phyloP scores from a whole-genome alignment of 2,329 filamentous ascomycete genomes.

The Xylariales sp. region DNA sequence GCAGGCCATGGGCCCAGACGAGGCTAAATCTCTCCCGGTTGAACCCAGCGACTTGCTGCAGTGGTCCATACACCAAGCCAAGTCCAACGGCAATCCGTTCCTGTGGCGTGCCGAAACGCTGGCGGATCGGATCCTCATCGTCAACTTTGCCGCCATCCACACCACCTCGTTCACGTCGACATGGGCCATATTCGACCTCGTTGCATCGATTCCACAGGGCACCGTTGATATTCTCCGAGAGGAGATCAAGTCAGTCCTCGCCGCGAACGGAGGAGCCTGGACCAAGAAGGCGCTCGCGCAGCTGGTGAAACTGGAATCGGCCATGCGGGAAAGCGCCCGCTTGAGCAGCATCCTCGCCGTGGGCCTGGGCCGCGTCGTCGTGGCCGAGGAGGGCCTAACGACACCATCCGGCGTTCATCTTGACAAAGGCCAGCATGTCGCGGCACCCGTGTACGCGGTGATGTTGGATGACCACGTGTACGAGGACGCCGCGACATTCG shows the following conservation, averaged over 20 bases:
- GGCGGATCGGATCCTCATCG: constrained; percentile 47
- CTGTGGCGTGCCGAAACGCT: constrained; percentile 41
- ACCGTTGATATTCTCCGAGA: constrained; percentile 6
- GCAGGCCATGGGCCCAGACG: background rate
- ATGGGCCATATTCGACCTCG: constrained; percentile 56
- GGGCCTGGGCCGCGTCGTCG: constrained; percentile 41
- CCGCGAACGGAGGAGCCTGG: constrained; percentile 46
- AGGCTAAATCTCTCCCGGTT: too few species aligned
- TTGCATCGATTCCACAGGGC: constrained; percentile 18
- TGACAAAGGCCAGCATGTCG: constrained; percentile 45
- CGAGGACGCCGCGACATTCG: constrained; percentile 36
- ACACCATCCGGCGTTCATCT: constrained; percentile 51
- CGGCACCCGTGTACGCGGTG: constrained; percentile 44
- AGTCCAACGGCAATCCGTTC: constrained; percentile 34
- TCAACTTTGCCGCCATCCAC: constrained; percentile 56
- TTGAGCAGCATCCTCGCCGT: constrained; percentile 47
- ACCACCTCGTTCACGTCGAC: constrained; percentile 53
- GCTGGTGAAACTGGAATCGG: constrained; percentile 53
- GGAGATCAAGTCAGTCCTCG: constrained; percentile 49
- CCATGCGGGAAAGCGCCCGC: constrained; percentile 54
- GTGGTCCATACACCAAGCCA: constrained; percentile 41
- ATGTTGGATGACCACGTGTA: too few species aligned
- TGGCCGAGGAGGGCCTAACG: constrained; percentile 45
- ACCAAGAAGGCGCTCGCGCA: constrained; percentile 48
- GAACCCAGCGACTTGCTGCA: constrained; percentile 43